Conservation (phyloP, 805 yeast species). For the Starmera pachycereana region DNA sequence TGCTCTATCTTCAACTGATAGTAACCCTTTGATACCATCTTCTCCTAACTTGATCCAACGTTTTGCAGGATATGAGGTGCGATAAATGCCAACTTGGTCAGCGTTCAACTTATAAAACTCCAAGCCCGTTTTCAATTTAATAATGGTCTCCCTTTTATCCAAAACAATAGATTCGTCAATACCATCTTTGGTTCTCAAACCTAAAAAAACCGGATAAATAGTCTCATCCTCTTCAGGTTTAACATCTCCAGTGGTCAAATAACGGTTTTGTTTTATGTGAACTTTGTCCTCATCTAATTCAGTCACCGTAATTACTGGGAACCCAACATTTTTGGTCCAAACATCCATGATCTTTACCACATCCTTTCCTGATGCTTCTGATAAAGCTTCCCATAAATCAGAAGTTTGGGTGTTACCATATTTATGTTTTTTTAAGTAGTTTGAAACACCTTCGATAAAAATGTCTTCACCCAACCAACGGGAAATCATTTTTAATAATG, state of each 20-base stretch:
- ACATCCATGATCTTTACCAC: conserved; percentile 65
- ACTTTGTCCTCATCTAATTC: conserved; percentile 40
- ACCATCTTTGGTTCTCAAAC: conserved; percentile 49
- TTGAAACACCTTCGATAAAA: conserved; percentile 71
- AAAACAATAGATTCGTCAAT: conserved; percentile 50
- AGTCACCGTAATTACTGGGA: conserved; percentile 59
- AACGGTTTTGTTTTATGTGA: conserved; percentile 60
- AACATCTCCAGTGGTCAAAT: conserved; percentile 68
- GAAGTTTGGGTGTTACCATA: conserved; percentile 71
- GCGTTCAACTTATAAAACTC: conserved; percentile 61
- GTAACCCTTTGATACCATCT: conserved; percentile 43
- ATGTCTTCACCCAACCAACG: conserved; percentile 71
- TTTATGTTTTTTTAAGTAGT: conserved; percentile 63
- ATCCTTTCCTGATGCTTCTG: conserved; percentile 62
- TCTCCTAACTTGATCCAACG: conserved; percentile 63
- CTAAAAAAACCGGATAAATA: conserved; percentile 60
- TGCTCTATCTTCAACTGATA: conserved; percentile 68
- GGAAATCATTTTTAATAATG: conserved; percentile 69
- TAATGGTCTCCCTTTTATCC: conserved; percentile 34
- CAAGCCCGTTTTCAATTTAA: conserved; percentile 30
- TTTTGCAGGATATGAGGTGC: conserved; percentile 59
- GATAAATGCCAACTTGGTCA: conserved; percentile 65
- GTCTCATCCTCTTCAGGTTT: conserved; percentile 62
- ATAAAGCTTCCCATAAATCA: conserved; percentile 67
- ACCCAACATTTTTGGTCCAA: conserved; percentile 76